Conservation (phyloP, 495 filamentous ascomycete genomes). For the Xylaria bambusicola region DNA sequence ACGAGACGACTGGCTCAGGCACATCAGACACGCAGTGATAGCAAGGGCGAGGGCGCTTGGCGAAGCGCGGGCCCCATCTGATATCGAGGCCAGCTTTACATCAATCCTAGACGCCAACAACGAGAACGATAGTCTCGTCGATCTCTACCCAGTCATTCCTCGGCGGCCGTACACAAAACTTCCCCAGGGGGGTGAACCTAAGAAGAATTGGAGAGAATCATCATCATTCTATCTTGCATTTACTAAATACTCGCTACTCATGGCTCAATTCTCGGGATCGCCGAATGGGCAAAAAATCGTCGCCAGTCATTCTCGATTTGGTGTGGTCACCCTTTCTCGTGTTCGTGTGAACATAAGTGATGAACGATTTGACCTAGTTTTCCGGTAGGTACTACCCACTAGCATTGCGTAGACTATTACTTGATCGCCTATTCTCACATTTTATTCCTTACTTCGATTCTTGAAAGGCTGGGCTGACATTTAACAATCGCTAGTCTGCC, state of each 20-base stretch:
- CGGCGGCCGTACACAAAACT: slow-evolving; percentile 56
- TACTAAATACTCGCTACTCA: slow-evolving; percentile 77
- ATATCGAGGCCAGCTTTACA: slow-evolving; percentile 65
- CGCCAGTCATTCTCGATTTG: slow-evolving; percentile 37
- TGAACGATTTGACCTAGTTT: slow-evolving; percentile 83
- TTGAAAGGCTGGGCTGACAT: not conserved
- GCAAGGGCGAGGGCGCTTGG: slow-evolving; percentile 45
- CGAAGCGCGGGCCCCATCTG: slow-evolving; percentile 58
- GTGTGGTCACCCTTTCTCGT: slow-evolving; percentile 72
- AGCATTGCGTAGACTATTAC: not conserved
- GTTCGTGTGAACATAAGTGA: slow-evolving; percentile 66
- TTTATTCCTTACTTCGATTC: slow-evolving; percentile 1
- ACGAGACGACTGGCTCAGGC: slow-evolving; percentile 71
- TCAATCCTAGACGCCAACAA: slow-evolving; percentile 64
- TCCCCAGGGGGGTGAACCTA: slow-evolving; percentile 41
- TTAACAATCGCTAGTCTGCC: slow-evolving; percentile 57
- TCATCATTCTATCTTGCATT: slow-evolving; percentile 85
- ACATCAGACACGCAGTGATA: slow-evolving; percentile 63
- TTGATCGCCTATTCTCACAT: not conserved
- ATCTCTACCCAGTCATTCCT: slow-evolving; percentile 83
- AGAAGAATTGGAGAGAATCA: slow-evolving; percentile 70
- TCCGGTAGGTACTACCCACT: slow-evolving; percentile 57
- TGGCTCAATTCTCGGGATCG: slow-evolving; percentile 71
- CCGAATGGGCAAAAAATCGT: slow-evolving; percentile 24
- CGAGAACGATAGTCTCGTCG: slow-evolving; percentile 64